Base-by-base conservation (phyloP, 148 eudicot species). In the Persicaria maculosa region DNA sequence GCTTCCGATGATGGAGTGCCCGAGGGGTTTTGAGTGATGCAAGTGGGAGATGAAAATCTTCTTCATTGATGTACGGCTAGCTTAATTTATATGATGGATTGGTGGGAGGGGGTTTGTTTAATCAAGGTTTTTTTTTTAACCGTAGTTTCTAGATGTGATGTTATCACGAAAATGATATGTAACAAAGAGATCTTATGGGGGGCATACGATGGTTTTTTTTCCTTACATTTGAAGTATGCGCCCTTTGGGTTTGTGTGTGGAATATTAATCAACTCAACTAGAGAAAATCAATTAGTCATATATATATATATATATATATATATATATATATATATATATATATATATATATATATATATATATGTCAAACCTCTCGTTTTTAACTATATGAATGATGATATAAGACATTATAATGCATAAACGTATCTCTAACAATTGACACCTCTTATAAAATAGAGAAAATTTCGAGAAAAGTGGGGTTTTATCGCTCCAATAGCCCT, bases 81-180 rank as follows among this genome's bases (percentile, higher is more conserved):
- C 15, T 31, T 3, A 62, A 31, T 62, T 62, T 25, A 31, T 25
- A 25, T 25, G 68, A 44, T 62, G 68, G 44, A 48, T 48, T 48
- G 52, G 52, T 48, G 52, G 40, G 40, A 31, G 40, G 40, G 52
- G 15, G 25, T 10, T 62, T 5, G 25, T 25, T 11, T 10, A 9
- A 48, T 48, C 2, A 62, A 10, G 44, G 25, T 10, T 31, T 16
- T 62, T 9, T 62, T 57, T 17, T 59, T 57, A 22, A 22, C 4
- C 44, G 31, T 62, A 62, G 68, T 62, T 62, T 62, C 44, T 62
- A 62, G 68, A 31, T 62, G 68, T 62, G 62, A 57, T 57, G 62
- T 17, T 14, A 31, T 61, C 25, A 19, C 17, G 64, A 19, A 19
- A 57, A 57, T 31, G 20, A 8, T 57, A 8, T 59, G 43, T 59